A percentile compares a stretch with the other conserved stretches of the same genome.
Evolutionary conservation across 2,329 filamentous ascomycete species (phyloP).

Genomic region (Hypomyces rosellus): DNA sequence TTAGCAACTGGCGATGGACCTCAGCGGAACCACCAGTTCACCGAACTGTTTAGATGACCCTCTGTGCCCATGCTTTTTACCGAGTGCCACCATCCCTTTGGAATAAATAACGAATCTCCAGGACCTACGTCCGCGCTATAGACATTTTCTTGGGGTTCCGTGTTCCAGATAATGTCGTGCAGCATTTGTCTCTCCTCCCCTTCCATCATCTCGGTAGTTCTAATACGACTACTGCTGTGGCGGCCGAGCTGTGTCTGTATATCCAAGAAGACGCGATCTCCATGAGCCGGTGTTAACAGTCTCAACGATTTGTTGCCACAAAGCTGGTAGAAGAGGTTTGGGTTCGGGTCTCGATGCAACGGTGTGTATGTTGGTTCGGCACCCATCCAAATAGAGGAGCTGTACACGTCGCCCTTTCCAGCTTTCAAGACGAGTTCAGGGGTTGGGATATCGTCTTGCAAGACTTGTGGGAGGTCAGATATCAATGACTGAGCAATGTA

Average conservation of each 20-base stretch:
- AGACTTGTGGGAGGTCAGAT: constrained; percentile 53
- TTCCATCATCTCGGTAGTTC: constrained; percentile 87
- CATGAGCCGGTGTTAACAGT: constrained; percentile 59
- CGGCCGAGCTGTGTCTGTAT: constrained; percentile 38
- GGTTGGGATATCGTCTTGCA: constrained; percentile 61
- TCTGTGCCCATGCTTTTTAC: constrained; percentile 31
- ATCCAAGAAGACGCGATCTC: constrained; percentile 55
- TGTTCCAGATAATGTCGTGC: constrained; percentile 64
- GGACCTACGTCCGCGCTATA: constrained; percentile 51
- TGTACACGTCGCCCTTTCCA: constrained; percentile 80
- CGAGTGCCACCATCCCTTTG: constrained; percentile 42
- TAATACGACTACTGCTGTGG: constrained; percentile 44
- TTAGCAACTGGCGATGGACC: no score
- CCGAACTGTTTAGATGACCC: constrained; percentile 35
- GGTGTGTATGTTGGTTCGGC: constrained; percentile 83
- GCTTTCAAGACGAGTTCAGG: constrained; percentile 57
- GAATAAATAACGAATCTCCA: constrained; percentile 40
- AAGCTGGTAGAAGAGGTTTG: constrained; percentile 85
- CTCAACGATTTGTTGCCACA: constrained; percentile 66
- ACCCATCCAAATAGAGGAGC: constrained; percentile 82
- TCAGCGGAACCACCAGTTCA: constrained; percentile 41
- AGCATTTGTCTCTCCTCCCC: constrained; percentile 63
- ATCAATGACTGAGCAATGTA: constrained; percentile 85
- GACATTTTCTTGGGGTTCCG: constrained; percentile 26
- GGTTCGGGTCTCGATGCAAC: constrained; percentile 87